Percentiles rank a stretch among this genome's conserved stretches.
phyloP scores from a whole-genome alignment of 2,329 filamentous ascomycete species.

The Grosmannia serpens region DNA sequence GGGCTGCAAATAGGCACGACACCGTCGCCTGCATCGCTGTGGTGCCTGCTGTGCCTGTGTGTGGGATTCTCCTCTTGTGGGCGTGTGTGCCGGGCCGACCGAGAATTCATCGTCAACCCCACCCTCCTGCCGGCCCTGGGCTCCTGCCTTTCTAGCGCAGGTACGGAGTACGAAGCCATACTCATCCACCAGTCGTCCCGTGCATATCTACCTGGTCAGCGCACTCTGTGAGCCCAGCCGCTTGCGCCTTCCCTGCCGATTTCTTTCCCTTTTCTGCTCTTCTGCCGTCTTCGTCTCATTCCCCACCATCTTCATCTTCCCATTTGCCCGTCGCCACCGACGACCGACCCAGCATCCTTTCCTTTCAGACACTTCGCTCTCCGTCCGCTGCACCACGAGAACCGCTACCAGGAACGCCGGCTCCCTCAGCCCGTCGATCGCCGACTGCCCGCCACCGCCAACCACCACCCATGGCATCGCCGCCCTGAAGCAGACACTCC shows the following conservation, averaged over 20 bases:
- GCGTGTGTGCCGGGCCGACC: not conserved
- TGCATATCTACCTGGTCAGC: constrained; percentile 4
- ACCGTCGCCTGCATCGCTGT: not conserved
- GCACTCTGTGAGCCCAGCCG: not conserved
- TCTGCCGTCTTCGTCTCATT: not conserved
- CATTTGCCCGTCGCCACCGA: not conserved
- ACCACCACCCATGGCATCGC: too few species aligned
- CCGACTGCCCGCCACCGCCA: too few species aligned
- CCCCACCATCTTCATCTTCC: not conserved
- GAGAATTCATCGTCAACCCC: not conserved
- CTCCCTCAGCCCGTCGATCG: not conserved
- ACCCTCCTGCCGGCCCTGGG: constrained; percentile 1
- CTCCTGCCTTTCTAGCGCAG: constrained; percentile 2
- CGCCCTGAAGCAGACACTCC: too few species aligned
- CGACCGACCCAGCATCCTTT: not conserved
- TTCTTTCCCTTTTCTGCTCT: not conserved
- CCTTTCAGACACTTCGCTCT: too few species aligned
- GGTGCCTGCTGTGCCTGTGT: not conserved
- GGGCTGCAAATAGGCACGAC: too few species aligned
- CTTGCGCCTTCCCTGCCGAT: constrained; percentile 3
- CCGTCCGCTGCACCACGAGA: too few species aligned
- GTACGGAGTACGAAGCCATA: constrained; percentile 2
- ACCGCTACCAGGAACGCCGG: too few species aligned
- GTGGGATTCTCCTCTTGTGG: not conserved
- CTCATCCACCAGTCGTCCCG: not conserved